Percentiles rank a stretch among this genome's conserved stretches.
Evolutionary conservation across 108 stramenopile species (phyloP).

Genomic region (Stephanodiscus minutulus): DNA sequence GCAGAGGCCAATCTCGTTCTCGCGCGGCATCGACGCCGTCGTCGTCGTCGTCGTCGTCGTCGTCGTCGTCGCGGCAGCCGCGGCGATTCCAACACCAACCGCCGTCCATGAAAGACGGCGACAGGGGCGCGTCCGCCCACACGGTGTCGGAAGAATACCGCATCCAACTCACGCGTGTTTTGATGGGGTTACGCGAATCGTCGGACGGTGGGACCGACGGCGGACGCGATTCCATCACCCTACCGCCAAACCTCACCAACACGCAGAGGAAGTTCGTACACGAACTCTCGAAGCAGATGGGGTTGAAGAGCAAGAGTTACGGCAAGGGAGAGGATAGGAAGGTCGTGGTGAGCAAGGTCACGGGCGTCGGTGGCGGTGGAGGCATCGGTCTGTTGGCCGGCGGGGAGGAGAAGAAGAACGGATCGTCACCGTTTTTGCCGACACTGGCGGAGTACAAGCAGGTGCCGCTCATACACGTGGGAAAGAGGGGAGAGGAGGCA

Average conservation of each 20-base stretch:
- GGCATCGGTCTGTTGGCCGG: slow-evolving; percentile 20
- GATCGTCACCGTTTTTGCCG: slow-evolving; percentile 9
- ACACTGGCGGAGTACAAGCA: slow-evolving; percentile 15
- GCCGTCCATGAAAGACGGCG: slow-evolving; percentile 55
- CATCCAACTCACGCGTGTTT: slow-evolving; percentile 60
- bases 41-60: background rate
- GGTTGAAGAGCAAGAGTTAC: slow-evolving; percentile 61
- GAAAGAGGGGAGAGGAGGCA: slow-evolving; percentile 41
- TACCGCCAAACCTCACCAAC: slow-evolving; percentile 73
- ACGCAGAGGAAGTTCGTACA: slow-evolving; percentile 81
- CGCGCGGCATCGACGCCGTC: background rate
- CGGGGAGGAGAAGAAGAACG: slow-evolving; percentile 19
- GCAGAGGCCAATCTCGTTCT: background rate
- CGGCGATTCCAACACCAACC: background rate
- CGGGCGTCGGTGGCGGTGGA: slow-evolving; percentile 36
- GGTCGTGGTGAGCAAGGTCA: slow-evolving; percentile 57
- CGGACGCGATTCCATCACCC: slow-evolving; percentile 32
- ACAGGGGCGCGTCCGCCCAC: slow-evolving; percentile 69
- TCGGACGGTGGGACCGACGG: slow-evolving; percentile 10
- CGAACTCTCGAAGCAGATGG: slow-evolving; percentile 60
- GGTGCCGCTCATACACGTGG: slow-evolving; percentile 48
- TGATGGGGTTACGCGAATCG: slow-evolving; percentile 61
- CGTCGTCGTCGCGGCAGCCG: background rate
- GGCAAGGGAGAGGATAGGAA: slow-evolving; percentile 67
- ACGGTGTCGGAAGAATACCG: slow-evolving; percentile 64